Percentiles rank a stretch among this genome's conserved stretches.
Evolutionary conservation across 1,284 basidiomycete genomes (phyloP).

Genomic region (Puccinia polysora): DNA sequence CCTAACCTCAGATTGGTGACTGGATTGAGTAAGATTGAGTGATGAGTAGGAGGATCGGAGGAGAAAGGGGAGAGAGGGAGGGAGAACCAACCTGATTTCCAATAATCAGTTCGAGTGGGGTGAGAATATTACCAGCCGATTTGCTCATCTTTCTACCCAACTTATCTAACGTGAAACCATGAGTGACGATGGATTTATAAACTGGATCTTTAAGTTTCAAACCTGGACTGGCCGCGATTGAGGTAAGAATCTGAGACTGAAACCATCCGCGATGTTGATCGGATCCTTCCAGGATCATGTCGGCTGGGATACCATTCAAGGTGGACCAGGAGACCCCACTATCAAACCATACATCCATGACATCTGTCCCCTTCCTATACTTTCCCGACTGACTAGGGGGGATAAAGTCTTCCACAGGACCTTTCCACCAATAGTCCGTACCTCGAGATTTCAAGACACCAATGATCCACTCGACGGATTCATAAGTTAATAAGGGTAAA

Average conservation of each 20-base stretch:
- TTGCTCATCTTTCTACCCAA: conserved; percentile 98
- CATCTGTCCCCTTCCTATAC: conserved; percentile 79
- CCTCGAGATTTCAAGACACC: conserved; percentile 68
- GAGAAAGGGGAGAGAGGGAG: background rate
- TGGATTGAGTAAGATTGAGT: background rate
- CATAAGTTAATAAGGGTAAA: conserved; percentile 64
- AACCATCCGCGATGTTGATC: conserved; percentile 99
- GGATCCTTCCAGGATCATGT: conserved; percentile 89
- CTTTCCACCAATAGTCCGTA: conserved; percentile 84
- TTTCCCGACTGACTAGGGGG: conserved; percentile 59
- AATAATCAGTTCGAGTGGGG: conserved; percentile 72
- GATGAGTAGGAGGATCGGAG: background rate
- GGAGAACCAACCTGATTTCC: conserved; percentile 67
- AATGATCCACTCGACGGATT: conserved; percentile 73
- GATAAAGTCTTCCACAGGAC: conserved; percentile 75
- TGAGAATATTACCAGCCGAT: conserved; percentile 84
- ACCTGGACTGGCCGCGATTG: conserved; percentile 57
- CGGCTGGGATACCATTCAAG: conserved; percentile 63
- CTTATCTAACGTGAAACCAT: conserved; percentile 93
- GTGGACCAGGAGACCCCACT: conserved; percentile 92
- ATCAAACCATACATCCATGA: conserved; percentile 99
- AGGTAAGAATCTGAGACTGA: conserved; percentile 87
- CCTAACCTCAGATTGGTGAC: background rate
- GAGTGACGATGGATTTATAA: conserved; percentile 78
- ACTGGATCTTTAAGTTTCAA: conserved; percentile 48